Base-by-base conservation (phyloP, 441 rosid genomes). In the Gossypium aridum region DNA sequence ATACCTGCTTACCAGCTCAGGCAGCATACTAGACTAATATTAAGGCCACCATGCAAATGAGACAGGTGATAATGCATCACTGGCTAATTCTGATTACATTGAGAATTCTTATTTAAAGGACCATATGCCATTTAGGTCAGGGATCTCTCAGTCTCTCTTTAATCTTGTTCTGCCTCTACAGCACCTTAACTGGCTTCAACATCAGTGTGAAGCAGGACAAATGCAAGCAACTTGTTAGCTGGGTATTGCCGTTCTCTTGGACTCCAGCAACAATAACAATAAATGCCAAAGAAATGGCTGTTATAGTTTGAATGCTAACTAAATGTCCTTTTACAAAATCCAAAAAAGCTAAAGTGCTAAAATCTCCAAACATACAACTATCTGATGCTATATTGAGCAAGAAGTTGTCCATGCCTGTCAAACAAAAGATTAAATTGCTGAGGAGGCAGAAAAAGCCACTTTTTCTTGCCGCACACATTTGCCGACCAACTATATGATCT, bases 401-500 rank as follows among this genome's bases (percentile, higher is more conserved):
- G 16, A 68, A 49, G 59, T 34, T 47, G 67, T 3, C 13, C 89
- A 79, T 81, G 80, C 97, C 98, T 89, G 84, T 92, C 98, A 81
- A 87, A 91, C 64, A 90, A 85, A 79, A 92, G 93, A 75, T 89
- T 89, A 78, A 78, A 62, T 73, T 96, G 98, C 34, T 84, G 57
- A 70, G 96, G 94, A 73, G 97, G 80, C 71, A 92, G 87, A 72
- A 93, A 90, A 77, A 90, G 80, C 98, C 97, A 96, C 78, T 77
- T 86, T 81, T 96, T 96, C 88, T 74, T 90, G 78, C 99, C 98
- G 55, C 98, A 93, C 3, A 91, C 96, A 51, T 93, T 96, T 5
- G 98, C 96, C 65, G 99, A 93, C 98, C 97, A 93, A 71, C 97
- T 96, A 77, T 87, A 93, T 49, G 99, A 93, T 83, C 97, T 85